Base-by-base conservation (phyloP, 345 rosid genomes). In the Salix arbutifolia region DNA sequence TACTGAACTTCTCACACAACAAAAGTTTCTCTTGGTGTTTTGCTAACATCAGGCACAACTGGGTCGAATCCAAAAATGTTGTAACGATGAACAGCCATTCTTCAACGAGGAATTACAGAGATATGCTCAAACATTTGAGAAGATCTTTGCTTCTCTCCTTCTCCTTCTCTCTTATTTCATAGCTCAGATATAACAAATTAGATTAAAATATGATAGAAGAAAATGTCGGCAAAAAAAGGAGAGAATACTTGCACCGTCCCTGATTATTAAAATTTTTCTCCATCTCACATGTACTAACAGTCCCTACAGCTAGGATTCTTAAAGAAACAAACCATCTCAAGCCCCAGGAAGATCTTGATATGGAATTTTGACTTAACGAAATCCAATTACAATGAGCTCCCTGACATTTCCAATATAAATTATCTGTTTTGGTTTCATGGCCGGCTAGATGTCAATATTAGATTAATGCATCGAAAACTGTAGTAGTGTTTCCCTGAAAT, bases 261-360 rank as follows among this genome's bases (percentile, higher is more conserved):
- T n/a, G 8, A 14, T 73, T 25, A 31, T 37, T 44, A 31, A 21
- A 12, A 6, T 13, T 8, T 58, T 28, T 74, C 35, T 6, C 35
- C 71, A 62, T 67, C 69, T 21, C 35, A 56, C 21, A n/a, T 62
- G 70, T 19, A 67, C 38, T 23, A 78, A 70, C 31, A 75, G 11
- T 73, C 53, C 81, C 87, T 81, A 74, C 46, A 10, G 58, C 70
- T 83, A 69, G n/a, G 65, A 42, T 72, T 18, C 37, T 50, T 16
- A 50, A 56, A 66, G 50, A 74, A 64, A 65, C 74, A 33, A 37
- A 60, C 79, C 77, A 70, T 77, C 73, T 75, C 74, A 73, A 74
- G 6, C 73, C 68, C 77, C 69, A n/a, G 9, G 30, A 73, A 72
- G 56, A 77, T 70, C 31, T 75, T 70, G 37, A 67, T 72, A 37